Base-by-base conservation (phyloP, 2,329 filamentous ascomycete species). In the Sphaerostilbella broomeana region DNA sequence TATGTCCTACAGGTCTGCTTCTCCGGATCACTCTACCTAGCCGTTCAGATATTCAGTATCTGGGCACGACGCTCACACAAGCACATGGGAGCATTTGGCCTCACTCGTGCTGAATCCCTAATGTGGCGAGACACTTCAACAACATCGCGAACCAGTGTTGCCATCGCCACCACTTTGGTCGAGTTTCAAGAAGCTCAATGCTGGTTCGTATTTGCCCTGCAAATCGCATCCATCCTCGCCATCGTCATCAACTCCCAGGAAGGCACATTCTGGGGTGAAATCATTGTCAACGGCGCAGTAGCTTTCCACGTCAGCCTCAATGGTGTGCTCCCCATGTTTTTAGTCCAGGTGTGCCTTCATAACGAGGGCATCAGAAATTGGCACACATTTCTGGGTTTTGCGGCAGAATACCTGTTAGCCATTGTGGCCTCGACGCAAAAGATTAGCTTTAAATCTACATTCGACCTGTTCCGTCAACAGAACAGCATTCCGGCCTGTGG, bases 161-260 rank as follows among this genome's bases (percentile, higher is more conserved):
- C 61, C 44, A 60, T 64, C 32, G 61, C 61, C 41, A 62, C 61
- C 4, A 64, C 61, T 2, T 46, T 64, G n/a, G 61, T 64, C 20
- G 61, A 64, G 48, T 64, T 64, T 21, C 61, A 64, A 37, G 61
- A 64, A 37, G 61, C 61, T 1, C 61, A 64, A 35, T 57, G 53
- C 42, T 64, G 61, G 61, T 63, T 64, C 31, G 54, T 64, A 32
- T 64, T 64, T 44, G 61, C 61, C 19, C 52, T 63, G 22, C 61
- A 64, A 42, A 62, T 63, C 38, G 61, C 61, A 7, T 62, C 61
- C 8, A 62, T 64, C 47, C 60, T 64, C 35, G 59, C 61, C 42
- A 62, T 63, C 19, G 61, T 62, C 18, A 61, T 64, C 47, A 63
- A 63, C 40, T 63, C 61, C 3, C 60, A 63, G 19, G 61, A 63